Conservation (phyloP, 2,329 filamentous ascomycete genomes). For the Pseudocercospora eumusae region DNA sequence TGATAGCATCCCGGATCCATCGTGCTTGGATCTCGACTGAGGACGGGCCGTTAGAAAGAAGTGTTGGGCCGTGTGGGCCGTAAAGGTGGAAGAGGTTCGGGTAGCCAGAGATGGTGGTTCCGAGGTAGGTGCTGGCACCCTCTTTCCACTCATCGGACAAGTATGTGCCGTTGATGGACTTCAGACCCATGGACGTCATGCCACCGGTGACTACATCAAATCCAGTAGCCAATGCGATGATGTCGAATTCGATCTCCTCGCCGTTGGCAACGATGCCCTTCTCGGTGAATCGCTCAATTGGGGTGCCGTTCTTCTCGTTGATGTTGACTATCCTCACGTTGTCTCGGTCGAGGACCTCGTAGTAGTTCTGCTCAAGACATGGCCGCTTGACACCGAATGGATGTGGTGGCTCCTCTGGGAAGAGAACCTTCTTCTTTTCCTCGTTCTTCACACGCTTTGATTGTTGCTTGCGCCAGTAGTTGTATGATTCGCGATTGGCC, state of each 20-base stretch:
- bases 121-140: constrained; percentile 48
- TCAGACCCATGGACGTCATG: constrained; percentile 50
- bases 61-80: constrained; percentile 48
- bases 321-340: constrained; percentile 49
- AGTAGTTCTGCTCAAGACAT: constrained; percentile 51
- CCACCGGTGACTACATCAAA: constrained; percentile 45
- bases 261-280: constrained; percentile 49
- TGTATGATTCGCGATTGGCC: constrained; percentile 49
- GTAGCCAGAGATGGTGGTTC: constrained; percentile 43
- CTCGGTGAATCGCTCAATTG: constrained; percentile 47
- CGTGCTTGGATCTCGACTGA: constrained; percentile 47
- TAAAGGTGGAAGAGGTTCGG: constrained; percentile 42
- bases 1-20: constrained; percentile 41
- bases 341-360: constrained; percentile 48
- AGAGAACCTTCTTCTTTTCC: constrained; percentile 50
- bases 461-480: constrained; percentile 51
- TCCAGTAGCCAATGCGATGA: constrained; percentile 51
- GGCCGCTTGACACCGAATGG: constrained; percentile 52
- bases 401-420: constrained; percentile 48
- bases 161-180: constrained; percentile 38
- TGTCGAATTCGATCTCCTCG: constrained; percentile 47
- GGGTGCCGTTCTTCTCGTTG: constrained; percentile 40
- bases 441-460: constrained; percentile 47
- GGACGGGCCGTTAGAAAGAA: constrained; percentile 48
- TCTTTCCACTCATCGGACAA: constrained; percentile 47